Conservation (phyloP, 768 basidiomycete species). For the Terana coerulea region DNA sequence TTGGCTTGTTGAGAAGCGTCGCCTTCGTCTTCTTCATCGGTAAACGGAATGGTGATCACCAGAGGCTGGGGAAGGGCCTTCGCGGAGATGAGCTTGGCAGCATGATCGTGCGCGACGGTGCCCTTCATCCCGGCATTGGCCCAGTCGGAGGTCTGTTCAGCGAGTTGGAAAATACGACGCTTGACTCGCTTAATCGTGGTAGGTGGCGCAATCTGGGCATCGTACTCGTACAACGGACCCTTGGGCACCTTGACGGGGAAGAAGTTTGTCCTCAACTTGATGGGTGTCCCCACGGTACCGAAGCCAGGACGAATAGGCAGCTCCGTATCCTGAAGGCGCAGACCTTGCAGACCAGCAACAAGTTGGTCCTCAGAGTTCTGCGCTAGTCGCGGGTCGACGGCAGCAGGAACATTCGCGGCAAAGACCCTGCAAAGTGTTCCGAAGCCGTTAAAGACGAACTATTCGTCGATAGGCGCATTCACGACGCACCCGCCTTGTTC, state of each 20-base stretch:
- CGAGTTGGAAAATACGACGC: slow-evolving; percentile 44
- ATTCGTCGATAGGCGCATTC: background rate
- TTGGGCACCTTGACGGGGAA: slow-evolving; percentile 47
- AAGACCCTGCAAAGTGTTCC: slow-evolving; percentile 34
- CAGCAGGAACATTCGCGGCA: slow-evolving; percentile 34
- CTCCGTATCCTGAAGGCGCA: slow-evolving; percentile 26
- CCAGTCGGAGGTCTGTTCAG: slow-evolving; percentile 42
- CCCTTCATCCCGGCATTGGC: slow-evolving; percentile 34
- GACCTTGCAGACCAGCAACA: slow-evolving; percentile 31
- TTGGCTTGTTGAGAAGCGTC: background rate
- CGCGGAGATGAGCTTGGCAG: slow-evolving; percentile 43
- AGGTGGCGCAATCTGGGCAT: slow-evolving; percentile 38
- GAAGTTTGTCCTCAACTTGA: slow-evolving; percentile 51
- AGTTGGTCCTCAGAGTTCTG: slow-evolving; percentile 41
- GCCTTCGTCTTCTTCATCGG: slow-evolving; percentile 39
- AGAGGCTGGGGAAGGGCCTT: slow-evolving; percentile 38
- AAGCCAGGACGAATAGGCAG: slow-evolving; percentile 48
- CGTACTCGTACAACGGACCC: slow-evolving; percentile 46
- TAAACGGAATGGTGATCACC: slow-evolving; percentile 35
- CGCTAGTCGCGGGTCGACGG: slow-evolving; percentile 50
- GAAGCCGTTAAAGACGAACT: background rate
- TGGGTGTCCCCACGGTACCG: slow-evolving; percentile 37
- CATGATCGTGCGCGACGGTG: slow-evolving; percentile 44
- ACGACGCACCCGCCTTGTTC: slow-evolving; percentile 40
- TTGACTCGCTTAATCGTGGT: slow-evolving; percentile 37